phyloP scores from a whole-genome alignment of 2,329 filamentous ascomycete species.

The Sarocladiaceae sp. region DNA sequence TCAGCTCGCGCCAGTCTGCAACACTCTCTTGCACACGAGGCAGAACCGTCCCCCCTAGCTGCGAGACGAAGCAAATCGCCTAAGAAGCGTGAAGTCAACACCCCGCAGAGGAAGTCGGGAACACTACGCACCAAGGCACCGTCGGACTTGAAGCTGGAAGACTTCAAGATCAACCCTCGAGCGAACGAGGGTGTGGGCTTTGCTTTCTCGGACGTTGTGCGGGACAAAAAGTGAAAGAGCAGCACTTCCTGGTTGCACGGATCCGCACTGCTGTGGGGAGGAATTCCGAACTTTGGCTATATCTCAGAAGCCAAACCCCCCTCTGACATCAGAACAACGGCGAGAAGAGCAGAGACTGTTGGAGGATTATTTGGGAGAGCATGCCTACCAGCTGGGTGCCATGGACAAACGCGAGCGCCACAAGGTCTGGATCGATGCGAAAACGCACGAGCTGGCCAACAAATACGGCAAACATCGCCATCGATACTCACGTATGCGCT shows the following conservation, averaged over 20 bases:
- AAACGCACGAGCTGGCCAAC: conserved; percentile 68
- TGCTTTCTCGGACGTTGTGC: conserved; percentile 72
- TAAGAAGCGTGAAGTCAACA: not conserved
- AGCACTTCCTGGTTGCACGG: conserved; percentile 69
- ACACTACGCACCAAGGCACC: conserved; percentile 55
- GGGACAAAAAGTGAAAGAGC: conserved; percentile 65
- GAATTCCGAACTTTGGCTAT: conserved; percentile 64
- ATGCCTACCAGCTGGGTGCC: conserved; percentile 51
- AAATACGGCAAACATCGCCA: conserved; percentile 74
- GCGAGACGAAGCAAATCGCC: not conserved
- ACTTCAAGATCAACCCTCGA: conserved; percentile 79
- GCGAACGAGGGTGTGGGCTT: conserved; percentile 67
- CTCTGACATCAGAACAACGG: conserved; percentile 29
- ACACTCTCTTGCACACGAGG: not conserved
- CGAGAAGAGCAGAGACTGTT: conserved; percentile 46
- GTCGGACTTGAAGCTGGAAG: conserved; percentile 54
- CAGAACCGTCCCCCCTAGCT: not conserved
- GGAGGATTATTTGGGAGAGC: conserved; percentile 53
- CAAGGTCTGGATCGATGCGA: conserved; percentile 70
- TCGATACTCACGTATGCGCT: conserved; percentile 63
- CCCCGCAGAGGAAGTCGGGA: not conserved
- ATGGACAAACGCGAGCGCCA: conserved; percentile 60
- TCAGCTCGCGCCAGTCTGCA: conserved; percentile 9
- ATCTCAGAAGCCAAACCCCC: conserved; percentile 38
- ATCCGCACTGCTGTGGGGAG: conserved; percentile 71